A percentile compares a stretch with the other conserved stretches of the same genome.
phyloP scores from a whole-genome alignment of 116 monocot genomes.

The Dioscorea cayenensis region DNA sequence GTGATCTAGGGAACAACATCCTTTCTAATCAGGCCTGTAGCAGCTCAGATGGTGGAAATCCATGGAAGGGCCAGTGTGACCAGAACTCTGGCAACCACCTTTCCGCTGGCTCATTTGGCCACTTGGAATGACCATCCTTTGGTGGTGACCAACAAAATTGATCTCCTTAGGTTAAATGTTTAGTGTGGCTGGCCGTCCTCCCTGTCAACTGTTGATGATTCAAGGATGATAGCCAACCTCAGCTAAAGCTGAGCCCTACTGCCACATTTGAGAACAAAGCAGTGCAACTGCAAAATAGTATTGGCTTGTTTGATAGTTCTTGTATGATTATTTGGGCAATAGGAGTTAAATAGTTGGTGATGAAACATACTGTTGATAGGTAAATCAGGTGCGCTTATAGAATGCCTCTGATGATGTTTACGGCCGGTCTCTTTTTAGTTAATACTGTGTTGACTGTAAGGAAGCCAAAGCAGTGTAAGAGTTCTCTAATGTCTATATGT shows the following conservation, averaged over 20 bases:
- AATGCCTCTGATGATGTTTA: not conserved
- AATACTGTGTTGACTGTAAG: not conserved
- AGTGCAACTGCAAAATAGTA: not conserved
- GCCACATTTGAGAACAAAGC: not conserved
- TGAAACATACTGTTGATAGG: not conserved
- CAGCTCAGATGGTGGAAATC: conserved; percentile 71
- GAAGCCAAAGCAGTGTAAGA: conserved; percentile 1
- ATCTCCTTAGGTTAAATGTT: not conserved
- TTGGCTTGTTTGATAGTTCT: not conserved
- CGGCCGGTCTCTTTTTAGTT: not conserved
- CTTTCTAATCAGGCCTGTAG: conserved; percentile 56
- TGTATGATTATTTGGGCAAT: too few relatives aligned
- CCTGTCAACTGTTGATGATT: conserved; percentile 1
- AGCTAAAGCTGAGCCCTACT: not conserved
- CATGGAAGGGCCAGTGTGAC: conserved; percentile 65
- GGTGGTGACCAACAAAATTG: not conserved
- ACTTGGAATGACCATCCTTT: conserved; percentile 34
- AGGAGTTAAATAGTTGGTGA: too few relatives aligned
- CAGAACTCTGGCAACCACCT: conserved; percentile 57
- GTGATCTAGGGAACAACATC: conserved; percentile 49
- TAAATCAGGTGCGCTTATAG: not conserved
- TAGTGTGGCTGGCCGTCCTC: too few relatives aligned
- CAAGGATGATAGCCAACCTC: not conserved
- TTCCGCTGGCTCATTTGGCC: conserved; percentile 58
- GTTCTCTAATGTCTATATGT: conserved; percentile 5